Conservation (phyloP, 805 yeast genomes). For the Saturnispora bothae region DNA sequence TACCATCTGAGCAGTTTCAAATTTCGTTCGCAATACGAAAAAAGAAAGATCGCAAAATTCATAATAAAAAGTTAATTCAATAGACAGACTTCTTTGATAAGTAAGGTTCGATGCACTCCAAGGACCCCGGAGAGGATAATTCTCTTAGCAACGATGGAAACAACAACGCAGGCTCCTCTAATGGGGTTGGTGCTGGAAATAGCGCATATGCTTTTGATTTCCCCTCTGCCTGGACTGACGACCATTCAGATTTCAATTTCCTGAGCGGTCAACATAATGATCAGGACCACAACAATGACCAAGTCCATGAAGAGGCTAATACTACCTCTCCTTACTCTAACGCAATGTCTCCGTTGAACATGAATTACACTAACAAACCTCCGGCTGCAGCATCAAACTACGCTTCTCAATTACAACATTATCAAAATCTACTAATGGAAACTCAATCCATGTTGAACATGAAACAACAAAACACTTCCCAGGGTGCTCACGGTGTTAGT, state of each 20-base stretch:
- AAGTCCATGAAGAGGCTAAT: background rate
- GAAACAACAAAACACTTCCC: slow-evolving; percentile 9
- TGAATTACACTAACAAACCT: background rate
- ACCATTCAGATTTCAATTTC: slow-evolving; percentile 22
- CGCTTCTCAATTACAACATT: slow-evolving; percentile 26
- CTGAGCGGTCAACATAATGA: too few species aligned
- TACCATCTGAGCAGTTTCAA: too few species aligned
- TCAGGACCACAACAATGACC: too few species aligned
- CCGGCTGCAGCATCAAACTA: slow-evolving; percentile 14
- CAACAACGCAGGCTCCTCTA: background rate
- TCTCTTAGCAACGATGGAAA: too few species aligned
- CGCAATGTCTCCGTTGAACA: slow-evolving; percentile 20
- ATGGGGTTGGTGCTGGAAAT: background rate
- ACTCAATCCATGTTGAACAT: slow-evolving; percentile 18
- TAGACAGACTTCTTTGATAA: too few species aligned
- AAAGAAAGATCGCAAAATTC: too few species aligned
- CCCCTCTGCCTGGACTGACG: slow-evolving; percentile 9
- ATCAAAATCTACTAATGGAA: slow-evolving; percentile 24
- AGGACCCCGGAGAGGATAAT: too few species aligned
- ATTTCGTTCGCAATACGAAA: too few species aligned
- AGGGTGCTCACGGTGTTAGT: background rate
- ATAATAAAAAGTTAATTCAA: too few species aligned
- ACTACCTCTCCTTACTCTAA: slow-evolving; percentile 13
- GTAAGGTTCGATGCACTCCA: too few species aligned
- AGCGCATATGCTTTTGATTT: slow-evolving; percentile 16